phyloP scores from a whole-genome alignment of 257 asterid genomes.

The Solanum corneliomulleri region DNA sequence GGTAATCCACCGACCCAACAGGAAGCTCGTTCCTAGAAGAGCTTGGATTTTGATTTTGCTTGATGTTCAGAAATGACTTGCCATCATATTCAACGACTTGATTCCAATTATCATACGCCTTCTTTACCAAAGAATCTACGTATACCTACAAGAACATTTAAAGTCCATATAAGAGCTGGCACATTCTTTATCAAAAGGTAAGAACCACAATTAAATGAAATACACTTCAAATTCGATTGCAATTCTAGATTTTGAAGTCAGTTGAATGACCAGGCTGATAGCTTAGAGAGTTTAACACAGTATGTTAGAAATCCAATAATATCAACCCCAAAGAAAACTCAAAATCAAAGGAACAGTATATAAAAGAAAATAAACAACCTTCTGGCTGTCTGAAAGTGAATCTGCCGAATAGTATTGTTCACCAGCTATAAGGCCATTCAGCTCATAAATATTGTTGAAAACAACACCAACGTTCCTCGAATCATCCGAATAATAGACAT shows the following conservation, averaged over 20 bases:
- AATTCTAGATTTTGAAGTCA: neutral
- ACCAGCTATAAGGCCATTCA: slow-evolving; percentile 75
- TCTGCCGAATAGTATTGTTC: slow-evolving; percentile 79
- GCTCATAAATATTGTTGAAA: slow-evolving; percentile 84
- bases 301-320: neutral
- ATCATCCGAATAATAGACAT: slow-evolving; percentile 77
- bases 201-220: neutral
- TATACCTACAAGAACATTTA: slow-evolving; percentile 36
- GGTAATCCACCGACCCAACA: slow-evolving; percentile 45
- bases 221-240: neutral
- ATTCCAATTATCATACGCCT: slow-evolving; percentile 90
- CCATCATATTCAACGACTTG: slow-evolving; percentile 95
- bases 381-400: slow-evolving; percentile 89
- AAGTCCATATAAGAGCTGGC: neutral
- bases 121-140: slow-evolving; percentile 81
- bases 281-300: neutral
- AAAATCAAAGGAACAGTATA: neutral
- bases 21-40: slow-evolving; percentile 36
- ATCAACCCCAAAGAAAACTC: neutral
- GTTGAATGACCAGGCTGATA: neutral
- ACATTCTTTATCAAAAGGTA: neutral
- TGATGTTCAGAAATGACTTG: slow-evolving; percentile 57
- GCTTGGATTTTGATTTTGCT: slow-evolving; percentile 45
- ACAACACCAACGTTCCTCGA: slow-evolving; percentile 70
- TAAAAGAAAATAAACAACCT: slow-evolving; percentile 33